Evolutionary conservation across 164 flowering plant species (phyloP), one percentile per base, ranked within the genome.

Genomic region (Houttuynia cordata): DNA sequence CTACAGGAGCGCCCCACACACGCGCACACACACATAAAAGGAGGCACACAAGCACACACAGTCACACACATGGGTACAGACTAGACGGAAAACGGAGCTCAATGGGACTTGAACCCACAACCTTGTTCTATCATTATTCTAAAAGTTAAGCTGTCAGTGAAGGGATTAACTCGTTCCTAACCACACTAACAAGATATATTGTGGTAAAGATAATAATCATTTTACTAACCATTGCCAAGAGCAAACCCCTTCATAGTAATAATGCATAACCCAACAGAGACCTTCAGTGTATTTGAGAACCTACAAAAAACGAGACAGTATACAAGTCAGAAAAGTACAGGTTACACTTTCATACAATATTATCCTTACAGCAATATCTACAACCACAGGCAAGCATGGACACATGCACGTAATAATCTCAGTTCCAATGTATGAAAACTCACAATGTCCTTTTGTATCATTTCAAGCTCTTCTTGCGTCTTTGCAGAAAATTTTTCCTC

Each of bases 201-300:
- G 14, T 45, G 14, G 8, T 8, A 12, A 3, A 17, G 4, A 45
- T 8, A 3, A 10, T 45, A 45, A 39, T 37, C n/a, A n/a, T 37
- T 53, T 51, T 49, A 74, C 83, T 80, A 66, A 86, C 99, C 99
- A 94, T 60, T 82, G 82, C 99, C 99, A 94, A 60, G 99, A 94
- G 75, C 95, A 91, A 63, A 94, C 99, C n/a, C 99, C 99, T 80
- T 94, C 97, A 73, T 91, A 91, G 67, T 94, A 94, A 71, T 94
- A 94, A 64, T 80, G 89, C 95, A 94, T 86, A 42, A 94, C 96
- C 99, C 99, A 94, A 73, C 99, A 94, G 23, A 94, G 68, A 20
- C 99, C 99, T 76, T 94, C 97, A 2, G 83, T 77, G 75, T 91
- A 94, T 67, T 59, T 76, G 73, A 81, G 66, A 51, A 85, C 96